Conservation (phyloP, 768 basidiomycete genomes). For the Clathrus columnatus region DNA sequence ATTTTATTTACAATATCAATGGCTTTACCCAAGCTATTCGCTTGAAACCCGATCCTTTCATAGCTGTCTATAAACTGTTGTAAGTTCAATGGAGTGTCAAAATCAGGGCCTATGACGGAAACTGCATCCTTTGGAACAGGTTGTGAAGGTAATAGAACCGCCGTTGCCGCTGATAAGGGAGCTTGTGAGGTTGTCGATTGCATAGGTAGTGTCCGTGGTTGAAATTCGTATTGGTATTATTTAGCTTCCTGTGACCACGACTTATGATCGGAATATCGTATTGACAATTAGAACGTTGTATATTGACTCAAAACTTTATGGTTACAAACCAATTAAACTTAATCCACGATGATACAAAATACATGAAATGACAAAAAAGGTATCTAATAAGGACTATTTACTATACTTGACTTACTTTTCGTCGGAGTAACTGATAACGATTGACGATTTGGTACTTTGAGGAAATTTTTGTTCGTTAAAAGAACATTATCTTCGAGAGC, state of each 20-base stretch:
- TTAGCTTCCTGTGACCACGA: too few relatives aligned
- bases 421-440: constrained; percentile 50
- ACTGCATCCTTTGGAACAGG: constrained; percentile 57
- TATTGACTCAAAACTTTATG: background rate
- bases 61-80: constrained; percentile 68
- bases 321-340: background rate
- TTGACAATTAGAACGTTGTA: too few relatives aligned
- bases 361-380: constrained; percentile 4
- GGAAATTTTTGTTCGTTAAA: constrained; percentile 86
- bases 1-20: constrained; percentile 89
- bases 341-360: background rate
- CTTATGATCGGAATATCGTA: too few relatives aligned
- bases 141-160: constrained; percentile 70
- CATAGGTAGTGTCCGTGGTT: too few relatives aligned
- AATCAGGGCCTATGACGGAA: constrained; percentile 80
- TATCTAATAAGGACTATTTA: constrained; percentile 53
- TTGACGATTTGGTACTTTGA: constrained; percentile 72
- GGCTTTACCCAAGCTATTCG: constrained; percentile 83
- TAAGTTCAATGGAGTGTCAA: constrained; percentile 60
- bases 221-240: too few relatives aligned
- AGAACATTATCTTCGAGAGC: constrained; percentile 91
- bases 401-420: constrained; percentile 52
- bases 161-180: constrained; percentile 57
- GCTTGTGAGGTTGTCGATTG: too few relatives aligned
- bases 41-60: constrained; percentile 92